phyloP scores from a whole-genome alignment of 495 filamentous ascomycete genomes.

The Saxophila tyrrhenica region DNA sequence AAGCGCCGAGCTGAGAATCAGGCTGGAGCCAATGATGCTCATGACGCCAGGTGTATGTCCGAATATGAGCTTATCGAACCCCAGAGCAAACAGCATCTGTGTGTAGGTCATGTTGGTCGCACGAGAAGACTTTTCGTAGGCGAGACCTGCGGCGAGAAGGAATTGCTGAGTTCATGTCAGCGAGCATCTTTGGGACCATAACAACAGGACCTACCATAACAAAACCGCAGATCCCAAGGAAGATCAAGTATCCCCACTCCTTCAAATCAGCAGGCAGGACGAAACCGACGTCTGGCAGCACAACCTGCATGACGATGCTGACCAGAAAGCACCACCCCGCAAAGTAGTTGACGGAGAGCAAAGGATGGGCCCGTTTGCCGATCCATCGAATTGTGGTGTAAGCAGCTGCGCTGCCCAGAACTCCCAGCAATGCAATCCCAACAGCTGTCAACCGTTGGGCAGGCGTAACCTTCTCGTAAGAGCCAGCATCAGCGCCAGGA shows the following conservation, averaged over 20 bases:
- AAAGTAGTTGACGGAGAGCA: constrained; percentile 84
- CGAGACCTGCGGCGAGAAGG: constrained; percentile 68
- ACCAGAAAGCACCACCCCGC: constrained; percentile 58
- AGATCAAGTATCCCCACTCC: constrained; percentile 62
- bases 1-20: constrained; percentile 73
- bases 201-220: constrained; percentile 40
- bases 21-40: constrained; percentile 59
- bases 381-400: constrained; percentile 78
- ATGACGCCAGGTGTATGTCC: constrained; percentile 53
- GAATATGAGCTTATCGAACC: constrained; percentile 71
- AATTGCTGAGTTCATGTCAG: constrained; percentile 44
- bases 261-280: constrained; percentile 46
- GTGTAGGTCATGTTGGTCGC: constrained; percentile 87
- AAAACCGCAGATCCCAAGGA: constrained; percentile 67
- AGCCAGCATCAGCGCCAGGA: constrained; percentile 17
- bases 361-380: constrained; percentile 68
- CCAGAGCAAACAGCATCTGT: constrained; percentile 83
- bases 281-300: constrained; percentile 43
- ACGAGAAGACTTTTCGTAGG: constrained; percentile 47
- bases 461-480: constrained; percentile 39
- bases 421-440: constrained; percentile 62
- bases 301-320: constrained; percentile 45
- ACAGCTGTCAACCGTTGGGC: constrained; percentile 64
- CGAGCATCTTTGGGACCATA: neutral
- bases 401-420: constrained; percentile 65